These are phyloP conservation scores for Magnolia changhungtana DNA, from an alignment of 164 flowering plant species.

Conservation along the genomic window DNA sequence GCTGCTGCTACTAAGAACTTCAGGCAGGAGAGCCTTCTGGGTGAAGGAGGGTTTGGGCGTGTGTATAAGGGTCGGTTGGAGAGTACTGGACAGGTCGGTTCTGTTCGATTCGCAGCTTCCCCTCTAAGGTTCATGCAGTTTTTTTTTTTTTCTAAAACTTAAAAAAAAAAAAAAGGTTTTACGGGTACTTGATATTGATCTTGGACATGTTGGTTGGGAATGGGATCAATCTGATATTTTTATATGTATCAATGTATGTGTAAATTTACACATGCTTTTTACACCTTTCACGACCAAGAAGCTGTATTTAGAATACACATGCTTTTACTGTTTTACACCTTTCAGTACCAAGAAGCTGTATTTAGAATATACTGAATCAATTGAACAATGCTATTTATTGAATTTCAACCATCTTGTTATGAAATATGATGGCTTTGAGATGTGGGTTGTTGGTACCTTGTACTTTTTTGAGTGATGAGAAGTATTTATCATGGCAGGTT, in stretches of 20 bases:
- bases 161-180: background rate
- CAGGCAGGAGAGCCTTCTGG: constrained; percentile 68
- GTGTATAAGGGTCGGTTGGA: constrained; percentile 84
- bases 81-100: constrained; percentile 70
- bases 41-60: constrained; percentile 95
- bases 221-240: background rate
- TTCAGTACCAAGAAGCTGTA: too few species aligned
- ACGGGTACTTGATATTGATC: background rate
- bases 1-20: constrained; percentile 84
- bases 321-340: too few species aligned
- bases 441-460: background rate
- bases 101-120: background rate
- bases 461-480: constrained; percentile 1
- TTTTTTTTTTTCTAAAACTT: too few species aligned
- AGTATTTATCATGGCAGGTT: constrained; percentile 40
- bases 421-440: background rate
- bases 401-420: background rate
- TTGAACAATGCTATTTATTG: background rate
- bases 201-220: background rate
- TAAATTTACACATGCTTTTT: too few species aligned
- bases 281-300: too few species aligned
- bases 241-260: background rate
- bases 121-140: background rate
- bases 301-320: too few species aligned
- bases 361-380: too few species aligned